These are phyloP conservation scores for Starmerella powellii DNA, from an alignment of 805 yeast genomes.

Conservation along the genomic window DNA sequence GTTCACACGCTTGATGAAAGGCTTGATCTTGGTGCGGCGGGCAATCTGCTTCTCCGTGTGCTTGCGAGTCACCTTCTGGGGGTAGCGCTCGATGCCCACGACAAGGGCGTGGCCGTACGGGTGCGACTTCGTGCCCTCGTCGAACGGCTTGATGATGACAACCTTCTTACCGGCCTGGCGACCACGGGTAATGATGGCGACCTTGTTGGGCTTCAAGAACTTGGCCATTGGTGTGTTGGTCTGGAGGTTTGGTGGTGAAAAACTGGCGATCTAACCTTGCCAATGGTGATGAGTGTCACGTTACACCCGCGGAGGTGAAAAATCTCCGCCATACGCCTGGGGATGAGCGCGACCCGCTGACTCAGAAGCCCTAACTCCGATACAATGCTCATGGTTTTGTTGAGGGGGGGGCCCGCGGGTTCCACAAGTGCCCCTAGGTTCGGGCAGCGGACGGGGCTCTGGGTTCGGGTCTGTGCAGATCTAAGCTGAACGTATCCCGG, in stretches of 20 bases:
- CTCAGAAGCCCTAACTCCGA: constrained; percentile 6
- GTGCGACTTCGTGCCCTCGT: constrained; percentile 97
- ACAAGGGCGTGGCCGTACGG: constrained; percentile 99
- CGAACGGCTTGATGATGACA: constrained; percentile 95
- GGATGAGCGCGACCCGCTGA: background rate
- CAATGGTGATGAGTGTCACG: background rate
- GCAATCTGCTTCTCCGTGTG: constrained; percentile 94
- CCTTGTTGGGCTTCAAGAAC: constrained; percentile 99
- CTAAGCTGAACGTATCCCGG: background rate
- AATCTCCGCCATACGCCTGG: background rate
- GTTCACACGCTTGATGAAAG: constrained; percentile 97
- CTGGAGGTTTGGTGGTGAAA: constrained; percentile 11
- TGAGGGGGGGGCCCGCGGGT: background rate
- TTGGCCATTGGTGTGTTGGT: constrained; percentile 60
- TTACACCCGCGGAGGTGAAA: background rate
- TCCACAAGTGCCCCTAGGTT: too few relatives aligned
- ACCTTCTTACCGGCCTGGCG: constrained; percentile 99
- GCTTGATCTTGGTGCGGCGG: constrained; percentile 96
- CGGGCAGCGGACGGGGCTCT: too few relatives aligned
- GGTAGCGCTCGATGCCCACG: constrained; percentile 98
- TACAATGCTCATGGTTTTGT: background rate
- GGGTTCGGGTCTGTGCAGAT: background rate
- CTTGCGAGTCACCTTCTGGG: constrained; percentile 89
- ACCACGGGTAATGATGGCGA: constrained; percentile 99
- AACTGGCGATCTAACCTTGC: constrained; percentile 1